Evolutionary conservation across 805 yeast genomes (phyloP).

Genomic region (Candida maltosa): DNA sequence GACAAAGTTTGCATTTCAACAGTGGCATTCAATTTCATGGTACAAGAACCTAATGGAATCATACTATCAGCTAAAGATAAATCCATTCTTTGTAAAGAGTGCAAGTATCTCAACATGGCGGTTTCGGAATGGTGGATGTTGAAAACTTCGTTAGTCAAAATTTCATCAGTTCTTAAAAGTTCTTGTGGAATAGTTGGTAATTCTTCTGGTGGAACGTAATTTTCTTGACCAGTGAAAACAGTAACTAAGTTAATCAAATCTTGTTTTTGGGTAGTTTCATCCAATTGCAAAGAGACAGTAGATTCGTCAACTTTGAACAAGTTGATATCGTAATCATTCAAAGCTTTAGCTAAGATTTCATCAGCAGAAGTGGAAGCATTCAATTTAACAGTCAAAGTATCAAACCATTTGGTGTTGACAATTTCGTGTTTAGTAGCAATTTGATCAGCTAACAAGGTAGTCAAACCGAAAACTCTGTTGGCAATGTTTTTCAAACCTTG

Average conservation of each 20-base stretch:
- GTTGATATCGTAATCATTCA: constrained; percentile 64
- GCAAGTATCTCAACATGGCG: constrained; percentile 87
- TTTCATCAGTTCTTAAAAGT: constrained; percentile 52
- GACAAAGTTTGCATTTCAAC: constrained; percentile 92
- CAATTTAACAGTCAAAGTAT: constrained; percentile 72
- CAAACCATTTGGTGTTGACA: constrained; percentile 70
- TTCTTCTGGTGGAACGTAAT: constrained; percentile 14
- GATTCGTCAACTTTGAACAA: constrained; percentile 60
- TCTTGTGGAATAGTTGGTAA: constrained; percentile 52
- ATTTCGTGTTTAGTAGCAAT: constrained; percentile 47
- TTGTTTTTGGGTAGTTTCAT: constrained; percentile 71
- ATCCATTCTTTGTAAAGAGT: constrained; percentile 79
- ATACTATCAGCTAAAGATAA: constrained; percentile 91
- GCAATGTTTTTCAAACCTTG: constrained; percentile 80
- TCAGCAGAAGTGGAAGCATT: constrained; percentile 51
- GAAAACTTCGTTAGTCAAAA: constrained; percentile 75
- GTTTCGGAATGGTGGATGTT: constrained; percentile 90
- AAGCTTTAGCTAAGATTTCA: constrained; percentile 55
- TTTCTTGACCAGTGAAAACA: constrained; percentile 54
- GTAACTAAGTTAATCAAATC: constrained; percentile 60
- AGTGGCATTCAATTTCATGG: constrained; percentile 95
- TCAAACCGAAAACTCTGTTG: constrained; percentile 66
- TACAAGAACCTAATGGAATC: constrained; percentile 97
- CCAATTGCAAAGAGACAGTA: constrained; percentile 78
- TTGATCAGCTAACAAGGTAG: constrained; percentile 65